These are phyloP conservation scores for Kernera saxatilis DNA, from an alignment of 345 rosid genomes.

Conservation along the genomic window DNA sequence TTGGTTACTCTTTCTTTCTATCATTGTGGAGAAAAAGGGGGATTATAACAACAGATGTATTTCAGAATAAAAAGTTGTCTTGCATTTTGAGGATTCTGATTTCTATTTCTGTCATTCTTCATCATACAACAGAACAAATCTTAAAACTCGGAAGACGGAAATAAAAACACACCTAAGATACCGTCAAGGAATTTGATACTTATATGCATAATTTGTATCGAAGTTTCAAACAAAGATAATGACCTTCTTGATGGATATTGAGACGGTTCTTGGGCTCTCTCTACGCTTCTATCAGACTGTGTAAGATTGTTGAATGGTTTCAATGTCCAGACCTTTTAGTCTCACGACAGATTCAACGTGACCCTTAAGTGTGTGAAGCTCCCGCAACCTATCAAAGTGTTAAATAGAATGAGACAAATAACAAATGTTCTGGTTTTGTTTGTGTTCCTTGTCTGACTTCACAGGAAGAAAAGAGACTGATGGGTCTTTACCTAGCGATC, in stretches of 20 bases:
- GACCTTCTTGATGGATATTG: constrained; percentile 1
- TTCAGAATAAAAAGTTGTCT: constrained; percentile 6
- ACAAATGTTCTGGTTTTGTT: neutral
- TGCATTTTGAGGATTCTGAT: neutral
- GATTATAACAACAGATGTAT: constrained; percentile 18
- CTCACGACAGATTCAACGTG: constrained; percentile 96
- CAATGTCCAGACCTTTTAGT: constrained; percentile 88
- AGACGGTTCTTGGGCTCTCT: neutral
- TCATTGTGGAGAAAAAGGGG: constrained; percentile 15
- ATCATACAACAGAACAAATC: neutral
- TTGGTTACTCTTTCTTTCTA: constrained; percentile 23
- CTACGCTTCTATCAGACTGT: constrained; percentile 47
- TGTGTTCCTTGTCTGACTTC: neutral
- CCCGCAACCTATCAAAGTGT: constrained; percentile 61
- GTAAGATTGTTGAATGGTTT: constrained; percentile 96
- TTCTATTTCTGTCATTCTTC: neutral
- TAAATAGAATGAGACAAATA: neutral
- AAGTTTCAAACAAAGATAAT: neutral
- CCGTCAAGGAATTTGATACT: constrained; percentile 12
- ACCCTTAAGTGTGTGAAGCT: constrained; percentile 91
- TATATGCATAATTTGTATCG: constrained; percentile 17
- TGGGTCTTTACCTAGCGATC: constrained; percentile 65
- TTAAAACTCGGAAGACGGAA: neutral
- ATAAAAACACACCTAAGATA: neutral
- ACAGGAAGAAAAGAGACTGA: neutral